Evolutionary conservation across 345 rosid species (phyloP).

Genomic region (Euphorbia tirucalli): DNA sequence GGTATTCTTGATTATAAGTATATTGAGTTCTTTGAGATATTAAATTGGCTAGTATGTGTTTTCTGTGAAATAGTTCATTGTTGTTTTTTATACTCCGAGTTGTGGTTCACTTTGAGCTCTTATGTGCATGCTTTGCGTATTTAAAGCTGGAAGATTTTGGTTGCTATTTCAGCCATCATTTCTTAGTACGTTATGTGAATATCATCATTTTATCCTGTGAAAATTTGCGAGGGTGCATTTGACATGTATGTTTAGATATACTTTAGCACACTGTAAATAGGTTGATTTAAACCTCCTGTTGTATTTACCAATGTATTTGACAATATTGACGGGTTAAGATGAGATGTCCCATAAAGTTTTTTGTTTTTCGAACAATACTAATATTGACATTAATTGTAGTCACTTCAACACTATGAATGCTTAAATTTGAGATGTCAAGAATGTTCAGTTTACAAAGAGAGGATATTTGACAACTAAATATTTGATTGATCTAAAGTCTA

Average conservation of each 20-base stretch:
- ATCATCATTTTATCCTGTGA: not conserved
- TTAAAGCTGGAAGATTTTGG: not conserved
- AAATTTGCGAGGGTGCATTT: not conserved
- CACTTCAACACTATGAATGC: not conserved
- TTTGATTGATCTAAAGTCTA: not conserved
- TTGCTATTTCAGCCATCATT: not conserved
- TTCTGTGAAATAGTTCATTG: not conserved
- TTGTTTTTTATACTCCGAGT: not conserved
- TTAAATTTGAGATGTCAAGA: not conserved
- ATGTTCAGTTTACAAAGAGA: not conserved
- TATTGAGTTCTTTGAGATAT: not conserved
- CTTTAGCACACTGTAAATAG: not conserved
- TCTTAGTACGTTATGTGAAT: not conserved
- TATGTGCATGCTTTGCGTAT: not conserved
- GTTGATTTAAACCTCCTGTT: not conserved
- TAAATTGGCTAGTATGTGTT: not conserved
- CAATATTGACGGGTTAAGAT: not conserved
- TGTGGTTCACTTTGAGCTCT: not conserved
- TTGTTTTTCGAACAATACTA: not conserved
- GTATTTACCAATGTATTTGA: not conserved
- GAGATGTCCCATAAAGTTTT: not conserved
- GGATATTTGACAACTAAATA: not conserved
- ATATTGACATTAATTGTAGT: not conserved
- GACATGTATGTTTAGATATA: not conserved
- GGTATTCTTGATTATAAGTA: constrained; percentile 29